phyloP scores from a whole-genome alignment of 2,329 filamentous ascomycete genomes.

The Xylaria sp. region DNA sequence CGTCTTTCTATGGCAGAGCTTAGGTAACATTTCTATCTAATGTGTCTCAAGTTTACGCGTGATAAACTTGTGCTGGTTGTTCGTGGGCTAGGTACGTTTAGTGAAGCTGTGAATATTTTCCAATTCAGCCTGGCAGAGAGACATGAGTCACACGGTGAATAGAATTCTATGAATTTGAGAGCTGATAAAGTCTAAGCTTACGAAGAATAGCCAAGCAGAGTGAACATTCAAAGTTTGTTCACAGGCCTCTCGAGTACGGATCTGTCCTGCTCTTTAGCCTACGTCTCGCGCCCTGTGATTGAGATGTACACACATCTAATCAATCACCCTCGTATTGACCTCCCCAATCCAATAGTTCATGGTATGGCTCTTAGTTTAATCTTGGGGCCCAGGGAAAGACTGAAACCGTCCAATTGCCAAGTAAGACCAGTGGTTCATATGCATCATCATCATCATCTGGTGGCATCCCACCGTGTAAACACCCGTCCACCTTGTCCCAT shows the following conservation, averaged over 20 bases:
- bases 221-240: neutral
- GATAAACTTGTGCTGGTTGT: conserved; percentile 2
- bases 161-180: neutral
- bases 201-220: neutral
- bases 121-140: neutral
- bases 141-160: neutral
- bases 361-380: neutral
- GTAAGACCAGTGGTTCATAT: neutral
- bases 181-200: neutral
- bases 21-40: neutral
- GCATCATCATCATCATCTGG: neutral
- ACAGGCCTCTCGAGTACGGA: neutral
- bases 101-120: neutral
- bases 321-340: neutral
- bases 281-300: neutral
- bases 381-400: neutral
- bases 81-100: neutral
- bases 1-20: neutral
- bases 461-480: too few species aligned
- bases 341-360: neutral
- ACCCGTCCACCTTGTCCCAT: neutral
- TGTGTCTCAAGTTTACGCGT: conserved; percentile 4
- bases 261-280: neutral
- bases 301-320: neutral
- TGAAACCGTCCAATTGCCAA: neutral